Base-by-base conservation (phyloP, 1,139 yeast species). In the Kurtzmaniella quercitrusa region DNA sequence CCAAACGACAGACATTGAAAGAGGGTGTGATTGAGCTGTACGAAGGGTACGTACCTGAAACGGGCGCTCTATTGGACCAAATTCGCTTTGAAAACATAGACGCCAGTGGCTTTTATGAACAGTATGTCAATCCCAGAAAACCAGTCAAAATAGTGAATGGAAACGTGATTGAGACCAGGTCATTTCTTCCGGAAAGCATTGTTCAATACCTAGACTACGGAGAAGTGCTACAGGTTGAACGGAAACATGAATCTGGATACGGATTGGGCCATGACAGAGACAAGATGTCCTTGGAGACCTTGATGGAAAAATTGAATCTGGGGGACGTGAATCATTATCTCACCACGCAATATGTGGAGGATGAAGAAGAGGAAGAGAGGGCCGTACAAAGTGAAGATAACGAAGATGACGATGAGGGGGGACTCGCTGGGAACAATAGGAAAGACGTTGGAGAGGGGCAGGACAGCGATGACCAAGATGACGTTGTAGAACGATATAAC, bases 241-340 rank as follows among this genome's bases (percentile, higher is more conserved):
- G 69, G 50, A 77, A 79, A 52, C 58, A 60, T 19, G 61, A 68
- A 37, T 78, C 79, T 42, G 91, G 91, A 2, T 84, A 78, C 62
- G 91, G 91, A 0, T 73, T 81, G 25, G 88, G 88, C 1, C 66
- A 70, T 25, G 62, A 68, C 45, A 63, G 89, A 49, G 60, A 70
- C 12, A 67, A 66, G 45, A 71, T 82, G 77, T 55, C 63, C 1
- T 66, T 83, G 46, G 54, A 51, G 0, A 78, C 79, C 17, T 69
- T 83, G 46, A 54, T 82, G 44, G 55, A 60, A 0, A 63, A 62
- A 47, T 55, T 81, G 24, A 45, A 52, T 11, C 44, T 51, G 3
- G 81, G 77, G 0, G 72, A 71, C 10, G 70, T 65, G 21, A 65
- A 65, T 1, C 70, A 73, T 48, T 84, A 84, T 51, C 65, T 83